These are phyloP conservation scores for Elongisporangium senticosum DNA, from an alignment of 352 stramenopile genomes.

Conservation along the genomic window DNA sequence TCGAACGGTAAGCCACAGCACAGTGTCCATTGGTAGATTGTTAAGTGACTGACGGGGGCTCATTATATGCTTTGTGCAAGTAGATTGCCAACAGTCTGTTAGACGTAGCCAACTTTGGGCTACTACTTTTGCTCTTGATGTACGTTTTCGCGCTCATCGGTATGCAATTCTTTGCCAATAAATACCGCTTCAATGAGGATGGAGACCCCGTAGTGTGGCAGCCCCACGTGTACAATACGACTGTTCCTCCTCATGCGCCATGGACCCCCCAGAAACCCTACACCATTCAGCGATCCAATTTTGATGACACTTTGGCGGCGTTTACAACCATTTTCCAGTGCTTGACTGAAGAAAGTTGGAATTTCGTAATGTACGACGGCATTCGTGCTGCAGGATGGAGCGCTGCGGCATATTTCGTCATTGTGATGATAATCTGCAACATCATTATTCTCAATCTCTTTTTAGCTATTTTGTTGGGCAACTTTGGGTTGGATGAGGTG, in stretches of 20 bases:
- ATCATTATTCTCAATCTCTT: conserved; percentile 90
- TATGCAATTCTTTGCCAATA: conserved; percentile 83
- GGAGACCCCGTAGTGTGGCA: conserved; percentile 30
- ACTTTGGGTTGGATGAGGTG: conserved; percentile 55
- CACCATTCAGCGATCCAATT: conserved; percentile 44
- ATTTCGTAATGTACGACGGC: conserved; percentile 80
- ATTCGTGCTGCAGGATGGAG: conserved; percentile 38
- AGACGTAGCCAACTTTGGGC: conserved; percentile 81
- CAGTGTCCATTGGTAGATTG: not conserved
- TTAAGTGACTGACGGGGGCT: conserved; percentile 3
- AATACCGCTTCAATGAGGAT: conserved; percentile 64
- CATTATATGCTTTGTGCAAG: not conserved
- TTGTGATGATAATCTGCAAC: conserved; percentile 66
- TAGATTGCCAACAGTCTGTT: conserved; percentile 69
- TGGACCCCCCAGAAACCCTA: conserved; percentile 36
- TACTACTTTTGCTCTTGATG: conserved; percentile 86
- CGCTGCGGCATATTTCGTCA: conserved; percentile 51
- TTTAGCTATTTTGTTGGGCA: conserved; percentile 80
- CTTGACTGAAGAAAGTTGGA: conserved; percentile 87
- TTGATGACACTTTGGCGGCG: conserved; percentile 45
- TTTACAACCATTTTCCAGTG: conserved; percentile 83
- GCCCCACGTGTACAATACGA: conserved; percentile 31
- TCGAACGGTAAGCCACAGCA: conserved; percentile 31
- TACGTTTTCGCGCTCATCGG: conserved; percentile 84
- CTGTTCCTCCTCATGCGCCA: conserved; percentile 29